Evolutionary conservation across 768 basidiomycete species (phyloP).

Genomic region (Pulveroboletus sp.): DNA sequence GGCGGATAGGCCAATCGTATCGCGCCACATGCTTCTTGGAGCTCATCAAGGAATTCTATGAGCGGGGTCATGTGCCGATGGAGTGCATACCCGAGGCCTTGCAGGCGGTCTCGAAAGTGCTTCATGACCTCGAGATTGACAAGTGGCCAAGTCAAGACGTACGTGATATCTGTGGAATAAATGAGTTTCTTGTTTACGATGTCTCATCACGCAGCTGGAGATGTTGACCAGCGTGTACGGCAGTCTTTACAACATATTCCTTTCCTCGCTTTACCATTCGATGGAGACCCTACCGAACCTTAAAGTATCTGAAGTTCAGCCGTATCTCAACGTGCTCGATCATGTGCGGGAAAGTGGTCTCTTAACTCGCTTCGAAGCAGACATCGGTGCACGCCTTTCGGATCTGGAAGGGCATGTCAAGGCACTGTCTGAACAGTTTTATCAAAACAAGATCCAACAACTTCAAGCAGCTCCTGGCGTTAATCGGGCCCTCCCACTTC

Average conservation of each 20-base stretch:
- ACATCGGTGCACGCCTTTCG: slow-evolving; percentile 57
- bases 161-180: slow-evolving; percentile 29
- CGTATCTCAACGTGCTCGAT: slow-evolving; percentile 64
- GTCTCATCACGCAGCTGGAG: slow-evolving; percentile 46
- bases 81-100: slow-evolving; percentile 94
- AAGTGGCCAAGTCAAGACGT: slow-evolving; percentile 84
- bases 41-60: slow-evolving; percentile 80
- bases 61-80: slow-evolving; percentile 85
- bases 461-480: slow-evolving; percentile 68
- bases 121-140: slow-evolving; percentile 64
- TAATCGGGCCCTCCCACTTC: slow-evolving; percentile 74
- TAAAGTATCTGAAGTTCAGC: slow-evolving; percentile 64
- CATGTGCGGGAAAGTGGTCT: slow-evolving; percentile 65
- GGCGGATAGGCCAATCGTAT: slow-evolving; percentile 82
- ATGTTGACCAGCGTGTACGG: slow-evolving; percentile 65
- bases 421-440: slow-evolving; percentile 55
- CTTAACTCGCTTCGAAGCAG: slow-evolving; percentile 68
- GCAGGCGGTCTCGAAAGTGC: slow-evolving; percentile 62
- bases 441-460: slow-evolving; percentile 57
- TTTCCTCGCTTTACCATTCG: slow-evolving; percentile 77
- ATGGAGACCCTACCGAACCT: slow-evolving; percentile 73
- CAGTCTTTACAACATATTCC: slow-evolving; percentile 78
- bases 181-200: slow-evolving; percentile 2
- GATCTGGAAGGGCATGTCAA: slow-evolving; percentile 67
- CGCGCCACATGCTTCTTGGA: slow-evolving; percentile 79